Percentiles rank a stretch among this genome's conserved stretches.
These are phyloP conservation scores for Ophiocordyceps camponoti-saundersi DNA, from an alignment of 2,329 filamentous ascomycete genomes.

Conservation along the genomic window DNA sequence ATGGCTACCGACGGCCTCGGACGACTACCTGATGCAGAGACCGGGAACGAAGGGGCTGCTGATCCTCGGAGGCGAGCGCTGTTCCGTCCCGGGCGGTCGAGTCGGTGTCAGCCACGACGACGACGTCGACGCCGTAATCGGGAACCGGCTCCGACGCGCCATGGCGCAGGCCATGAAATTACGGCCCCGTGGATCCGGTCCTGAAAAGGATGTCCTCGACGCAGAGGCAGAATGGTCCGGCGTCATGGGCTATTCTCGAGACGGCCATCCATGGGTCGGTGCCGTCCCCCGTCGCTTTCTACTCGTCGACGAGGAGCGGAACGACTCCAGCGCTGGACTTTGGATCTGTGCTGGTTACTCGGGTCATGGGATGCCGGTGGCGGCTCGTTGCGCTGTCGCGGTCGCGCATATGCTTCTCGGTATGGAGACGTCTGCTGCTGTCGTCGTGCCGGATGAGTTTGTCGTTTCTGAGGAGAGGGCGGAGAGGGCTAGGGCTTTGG, in stretches of 20 bases:
- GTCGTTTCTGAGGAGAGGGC: constrained; percentile 16
- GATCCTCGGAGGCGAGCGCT: constrained; percentile 55
- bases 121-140: constrained; percentile 35
- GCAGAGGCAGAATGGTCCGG: constrained; percentile 57
- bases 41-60: constrained; percentile 16
- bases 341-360: constrained; percentile 53
- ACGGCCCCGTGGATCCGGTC: constrained; percentile 8
- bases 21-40: constrained; percentile 60
- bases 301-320: constrained; percentile 16
- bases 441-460: constrained; percentile 27
- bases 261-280: constrained; percentile 55
- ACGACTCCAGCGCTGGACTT: constrained; percentile 22
- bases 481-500: constrained; percentile 6
- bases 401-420: constrained; percentile 42
- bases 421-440: constrained; percentile 8
- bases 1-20: constrained; percentile 37
- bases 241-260: constrained; percentile 61
- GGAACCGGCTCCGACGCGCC: constrained; percentile 33
- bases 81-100: constrained; percentile 26
- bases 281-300: constrained; percentile 35
- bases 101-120: constrained; percentile 43
- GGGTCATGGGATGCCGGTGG: constrained; percentile 63
- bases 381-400: constrained; percentile 47
- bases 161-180: constrained; percentile 25
- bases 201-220: constrained; percentile 25